Percentiles rank a stretch among this genome's conserved stretches.
Evolutionary conservation across 1,284 basidiomycete species (phyloP).

Genomic region (Lignosus rhinocerotis): DNA sequence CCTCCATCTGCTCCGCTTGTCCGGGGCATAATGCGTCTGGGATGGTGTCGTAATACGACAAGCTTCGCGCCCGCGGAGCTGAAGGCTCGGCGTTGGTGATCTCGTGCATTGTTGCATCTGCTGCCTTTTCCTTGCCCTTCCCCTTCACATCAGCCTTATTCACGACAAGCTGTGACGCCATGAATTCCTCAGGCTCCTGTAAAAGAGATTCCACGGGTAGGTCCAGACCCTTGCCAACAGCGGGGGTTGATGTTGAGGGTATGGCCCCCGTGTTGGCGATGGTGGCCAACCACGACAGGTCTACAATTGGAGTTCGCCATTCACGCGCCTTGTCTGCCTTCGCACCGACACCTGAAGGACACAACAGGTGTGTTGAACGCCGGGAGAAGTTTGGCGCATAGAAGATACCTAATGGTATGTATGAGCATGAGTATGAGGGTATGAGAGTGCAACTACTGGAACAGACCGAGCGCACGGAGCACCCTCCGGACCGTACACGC

Average conservation of each 20-base stretch:
- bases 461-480: conserved; percentile 62
- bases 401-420: conserved; percentile 46
- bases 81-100: conserved; percentile 33
- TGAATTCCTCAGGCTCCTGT: conserved; percentile 8
- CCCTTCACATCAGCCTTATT: conserved; percentile 6
- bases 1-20: conserved; percentile 11
- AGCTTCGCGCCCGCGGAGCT: neutral
- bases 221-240: conserved; percentile 5
- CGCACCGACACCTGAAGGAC: conserved; percentile 62
- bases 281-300: conserved; percentile 59
- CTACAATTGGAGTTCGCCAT: conserved; percentile 67
- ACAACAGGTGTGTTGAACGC: conserved; percentile 70
- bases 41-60: conserved; percentile 17
- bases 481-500: conserved; percentile 60
- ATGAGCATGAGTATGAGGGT: conserved; percentile 5
- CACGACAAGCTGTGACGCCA: conserved; percentile 15
- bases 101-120: conserved; percentile 34
- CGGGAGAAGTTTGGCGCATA: conserved; percentile 60
- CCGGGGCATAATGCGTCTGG: neutral
- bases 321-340: conserved; percentile 75
- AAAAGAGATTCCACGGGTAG: conserved; percentile 3
- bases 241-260: conserved; percentile 23
- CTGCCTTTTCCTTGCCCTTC: conserved; percentile 32
- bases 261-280: conserved; percentile 51
- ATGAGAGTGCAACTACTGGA: neutral